Percentiles rank a stretch among this genome's conserved stretches.
These are phyloP conservation scores for Wickerhamomyces kurtzmanii DNA, from an alignment of 805 yeast genomes.

Conservation along the genomic window DNA sequence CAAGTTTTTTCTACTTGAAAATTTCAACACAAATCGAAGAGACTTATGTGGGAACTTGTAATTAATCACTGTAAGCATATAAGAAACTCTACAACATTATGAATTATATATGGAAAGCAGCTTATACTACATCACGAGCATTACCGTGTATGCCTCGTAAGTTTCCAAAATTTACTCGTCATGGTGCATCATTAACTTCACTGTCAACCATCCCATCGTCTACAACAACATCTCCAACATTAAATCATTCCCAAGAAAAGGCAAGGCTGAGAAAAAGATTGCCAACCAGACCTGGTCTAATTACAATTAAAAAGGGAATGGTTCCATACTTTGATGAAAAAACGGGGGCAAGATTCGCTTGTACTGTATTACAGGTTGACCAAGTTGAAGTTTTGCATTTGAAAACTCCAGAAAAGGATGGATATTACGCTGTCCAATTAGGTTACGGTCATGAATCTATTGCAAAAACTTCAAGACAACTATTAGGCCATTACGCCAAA, in stretches of 20 bases:
- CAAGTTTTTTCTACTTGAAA: no score
- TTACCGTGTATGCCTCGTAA: constrained; percentile 4
- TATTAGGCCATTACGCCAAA: constrained; percentile 68
- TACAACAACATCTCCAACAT: constrained; percentile 31
- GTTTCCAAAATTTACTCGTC: constrained; percentile 18
- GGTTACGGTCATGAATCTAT: constrained; percentile 69
- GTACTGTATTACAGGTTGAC: constrained; percentile 82
- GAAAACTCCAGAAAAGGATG: constrained; percentile 63
- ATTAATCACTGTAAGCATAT: no score
- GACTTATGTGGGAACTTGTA: no score
- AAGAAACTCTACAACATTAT: no score
- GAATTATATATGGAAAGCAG: no score
- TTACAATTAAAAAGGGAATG: constrained; percentile 87
- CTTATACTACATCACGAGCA: no score
- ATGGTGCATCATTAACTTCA: constrained; percentile 25
- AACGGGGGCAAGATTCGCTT: constrained; percentile 63
- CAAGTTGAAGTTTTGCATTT: constrained; percentile 77
- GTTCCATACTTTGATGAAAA: constrained; percentile 64
- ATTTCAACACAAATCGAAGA: no score
- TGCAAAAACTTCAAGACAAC: constrained; percentile 50
- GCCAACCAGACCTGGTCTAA: constrained; percentile 70
- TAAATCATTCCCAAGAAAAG: constrained; percentile 58
- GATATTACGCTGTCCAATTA: constrained; percentile 78
- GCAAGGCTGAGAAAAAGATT: constrained; percentile 67
- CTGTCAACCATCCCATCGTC: constrained; percentile 20